Conservation (phyloP, 1,284 basidiomycete genomes). For the Mrakiaceae sp. region DNA sequence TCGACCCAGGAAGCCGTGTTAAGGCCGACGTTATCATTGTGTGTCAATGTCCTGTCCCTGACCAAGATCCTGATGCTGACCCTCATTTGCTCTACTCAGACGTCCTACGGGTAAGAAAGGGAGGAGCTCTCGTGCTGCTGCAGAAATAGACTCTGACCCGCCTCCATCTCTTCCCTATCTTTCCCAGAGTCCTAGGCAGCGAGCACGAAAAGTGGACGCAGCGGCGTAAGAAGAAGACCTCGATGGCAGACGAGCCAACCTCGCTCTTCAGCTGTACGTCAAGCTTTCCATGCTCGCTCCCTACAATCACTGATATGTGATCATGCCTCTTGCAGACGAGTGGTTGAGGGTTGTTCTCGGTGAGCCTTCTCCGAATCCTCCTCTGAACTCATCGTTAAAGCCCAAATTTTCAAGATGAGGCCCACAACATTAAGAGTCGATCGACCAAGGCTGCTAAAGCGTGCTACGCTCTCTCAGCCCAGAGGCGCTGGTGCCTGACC, state of each 20-base stretch:
- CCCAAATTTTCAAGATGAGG: conserved; percentile 53
- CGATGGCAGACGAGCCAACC: conserved; percentile 37
- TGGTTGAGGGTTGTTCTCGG: conserved; percentile 53
- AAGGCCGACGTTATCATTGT: conserved; percentile 72
- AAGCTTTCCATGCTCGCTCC: not conserved
- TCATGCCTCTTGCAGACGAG: conserved; percentile 41
- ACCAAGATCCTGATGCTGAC: not conserved
- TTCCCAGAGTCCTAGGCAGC: conserved; percentile 45
- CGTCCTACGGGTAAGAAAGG: conserved; percentile 8
- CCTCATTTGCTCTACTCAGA: conserved; percentile 29
- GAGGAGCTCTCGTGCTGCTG: not conserved
- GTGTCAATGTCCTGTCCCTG: conserved; percentile 51
- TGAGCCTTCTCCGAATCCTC: conserved; percentile 14
- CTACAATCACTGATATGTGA: not conserved
- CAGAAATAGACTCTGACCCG: not conserved
- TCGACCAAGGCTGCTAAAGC: conserved; percentile 83
- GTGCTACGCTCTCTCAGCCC: conserved; percentile 68
- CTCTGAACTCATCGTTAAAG: not conserved
- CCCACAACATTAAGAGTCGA: conserved; percentile 89
- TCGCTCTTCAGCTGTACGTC: conserved; percentile 12
- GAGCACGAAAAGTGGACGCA: conserved; percentile 58
- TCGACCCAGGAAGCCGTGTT: conserved; percentile 43
- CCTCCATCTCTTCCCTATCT: not conserved
- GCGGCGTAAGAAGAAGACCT: conserved; percentile 37
- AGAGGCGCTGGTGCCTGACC: conserved; percentile 71